Evolutionary conservation across 305 asterid genomes (phyloP).

Genomic region (Rubia peregrina): DNA sequence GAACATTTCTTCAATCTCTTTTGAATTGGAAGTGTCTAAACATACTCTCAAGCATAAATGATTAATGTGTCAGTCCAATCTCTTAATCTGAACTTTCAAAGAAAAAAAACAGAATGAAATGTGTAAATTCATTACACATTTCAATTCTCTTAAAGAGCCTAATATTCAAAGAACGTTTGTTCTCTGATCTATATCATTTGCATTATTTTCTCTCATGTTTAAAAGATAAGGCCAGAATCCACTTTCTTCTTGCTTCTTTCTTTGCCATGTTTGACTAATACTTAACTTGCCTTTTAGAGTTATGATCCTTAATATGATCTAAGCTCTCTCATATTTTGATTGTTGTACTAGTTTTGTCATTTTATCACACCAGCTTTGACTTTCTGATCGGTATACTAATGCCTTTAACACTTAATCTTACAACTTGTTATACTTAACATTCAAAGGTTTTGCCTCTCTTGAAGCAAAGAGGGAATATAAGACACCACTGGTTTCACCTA

Average conservation of each 20-base stretch:
- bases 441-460: constrained; percentile 70
- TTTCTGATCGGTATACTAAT: not conserved
- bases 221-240: not conserved
- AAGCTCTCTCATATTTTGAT: not conserved
- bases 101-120: not conserved
- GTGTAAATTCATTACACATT: not conserved
- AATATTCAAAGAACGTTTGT: not conserved
- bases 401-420: not conserved
- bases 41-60: not conserved
- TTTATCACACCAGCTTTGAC: not conserved
- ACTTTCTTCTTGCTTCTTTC: not conserved
- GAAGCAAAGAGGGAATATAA: constrained; percentile 81
- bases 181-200: not conserved
- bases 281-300: not conserved
- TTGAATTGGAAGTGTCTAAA: not conserved
- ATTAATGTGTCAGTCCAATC: not conserved
- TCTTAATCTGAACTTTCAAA: not conserved
- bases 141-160: not conserved
- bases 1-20: not conserved
- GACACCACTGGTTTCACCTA: constrained; percentile 53
- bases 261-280: not conserved
- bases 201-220: not conserved
- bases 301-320: not conserved
- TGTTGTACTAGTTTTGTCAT: not conserved
- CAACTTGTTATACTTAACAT: constrained; percentile 38